A percentile compares a stretch with the other conserved stretches of the same genome.
phyloP scores from a whole-genome alignment of 257 asterid genomes.

The Solanum rostratum region DNA sequence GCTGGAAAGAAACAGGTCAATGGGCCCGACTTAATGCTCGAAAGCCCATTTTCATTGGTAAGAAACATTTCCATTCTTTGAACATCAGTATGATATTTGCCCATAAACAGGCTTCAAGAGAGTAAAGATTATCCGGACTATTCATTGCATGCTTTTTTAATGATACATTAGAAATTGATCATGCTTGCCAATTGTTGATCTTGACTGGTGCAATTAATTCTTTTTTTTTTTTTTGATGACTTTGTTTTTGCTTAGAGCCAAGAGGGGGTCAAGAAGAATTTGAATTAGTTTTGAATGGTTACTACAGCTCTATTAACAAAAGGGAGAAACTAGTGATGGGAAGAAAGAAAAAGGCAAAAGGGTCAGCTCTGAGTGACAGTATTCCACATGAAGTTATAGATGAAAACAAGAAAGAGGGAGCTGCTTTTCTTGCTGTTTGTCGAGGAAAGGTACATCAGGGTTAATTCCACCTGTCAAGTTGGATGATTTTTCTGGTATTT shows the following conservation, averaged over 20 bases:
- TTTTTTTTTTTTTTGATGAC: conserved; percentile 8
- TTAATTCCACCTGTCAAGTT: neutral
- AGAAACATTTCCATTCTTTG: conserved; percentile 10
- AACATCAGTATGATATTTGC: neutral
- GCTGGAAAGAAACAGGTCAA: conserved; percentile 94
- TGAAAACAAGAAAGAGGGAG: conserved; percentile 48
- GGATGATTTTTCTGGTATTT: neutral
- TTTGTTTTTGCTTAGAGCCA: conserved; percentile 48
- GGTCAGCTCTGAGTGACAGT: conserved; percentile 31
- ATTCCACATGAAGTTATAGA: conserved; percentile 15
- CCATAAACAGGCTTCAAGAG: neutral
- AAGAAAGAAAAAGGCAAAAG: conserved; percentile 49
- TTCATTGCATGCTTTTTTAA: neutral
- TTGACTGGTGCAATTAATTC: neutral
- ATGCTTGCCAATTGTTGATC: neutral
- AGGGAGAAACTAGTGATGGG: conserved; percentile 32
- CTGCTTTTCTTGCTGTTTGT: conserved; percentile 95
- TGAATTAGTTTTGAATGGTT: conserved; percentile 56
- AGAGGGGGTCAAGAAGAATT: conserved; percentile 77
- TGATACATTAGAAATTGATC: neutral
- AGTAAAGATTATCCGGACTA: neutral
- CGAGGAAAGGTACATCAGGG: conserved; percentile 75
- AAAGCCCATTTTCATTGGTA: conserved; percentile 81
- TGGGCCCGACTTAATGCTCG: conserved; percentile 78
- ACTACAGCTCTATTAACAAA: conserved; percentile 44